Conservation (phyloP, 768 basidiomycete genomes). For the Chalciporus pseudorubinellus region DNA sequence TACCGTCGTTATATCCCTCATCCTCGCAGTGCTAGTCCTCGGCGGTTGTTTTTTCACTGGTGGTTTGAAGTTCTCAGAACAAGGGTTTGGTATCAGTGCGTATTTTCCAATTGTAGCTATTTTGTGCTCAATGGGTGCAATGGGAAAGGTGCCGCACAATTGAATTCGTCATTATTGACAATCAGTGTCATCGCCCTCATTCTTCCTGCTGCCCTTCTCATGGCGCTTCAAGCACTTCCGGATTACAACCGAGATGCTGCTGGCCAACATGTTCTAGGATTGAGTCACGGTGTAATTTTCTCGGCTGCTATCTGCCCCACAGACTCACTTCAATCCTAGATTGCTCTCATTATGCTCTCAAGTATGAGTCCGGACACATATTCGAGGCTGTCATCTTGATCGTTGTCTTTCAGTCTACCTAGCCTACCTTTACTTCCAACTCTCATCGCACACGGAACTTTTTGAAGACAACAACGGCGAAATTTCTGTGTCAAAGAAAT, state of each 20-base stretch:
- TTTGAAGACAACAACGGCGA: constrained; percentile 48
- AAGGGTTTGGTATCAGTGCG: constrained; percentile 72
- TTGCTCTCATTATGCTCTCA: constrained; percentile 71
- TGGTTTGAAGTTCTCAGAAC: constrained; percentile 72
- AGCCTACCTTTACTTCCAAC: constrained; percentile 37
- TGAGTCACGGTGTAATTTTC: constrained; percentile 70
- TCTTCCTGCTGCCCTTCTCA: constrained; percentile 73
- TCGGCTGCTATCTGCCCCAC: too few species aligned
- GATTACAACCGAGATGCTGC: constrained; percentile 8
- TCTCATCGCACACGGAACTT: constrained; percentile 68
- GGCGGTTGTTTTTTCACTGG: constrained; percentile 89
- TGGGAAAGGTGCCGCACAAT: constrained; percentile 59
- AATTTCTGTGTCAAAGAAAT: constrained; percentile 39
- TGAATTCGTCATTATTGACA: constrained; percentile 71
- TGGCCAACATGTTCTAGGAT: constrained; percentile 49
- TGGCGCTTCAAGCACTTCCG: constrained; percentile 40
- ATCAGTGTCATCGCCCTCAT: constrained; percentile 79
- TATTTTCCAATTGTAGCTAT: too few species aligned
- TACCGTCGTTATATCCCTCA: not conserved
- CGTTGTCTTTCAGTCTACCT: constrained; percentile 40
- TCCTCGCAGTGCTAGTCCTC: constrained; percentile 65
- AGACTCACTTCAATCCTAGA: constrained; percentile 39
- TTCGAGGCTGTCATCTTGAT: constrained; percentile 38
- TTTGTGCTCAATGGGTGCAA: not conserved
- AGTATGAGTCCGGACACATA: constrained; percentile 43